Percentiles rank a stretch among this genome's conserved stretches.
Conservation (phyloP, 192 early-diverging fungal genomes). For the Gonapodya prolifera region DNA sequence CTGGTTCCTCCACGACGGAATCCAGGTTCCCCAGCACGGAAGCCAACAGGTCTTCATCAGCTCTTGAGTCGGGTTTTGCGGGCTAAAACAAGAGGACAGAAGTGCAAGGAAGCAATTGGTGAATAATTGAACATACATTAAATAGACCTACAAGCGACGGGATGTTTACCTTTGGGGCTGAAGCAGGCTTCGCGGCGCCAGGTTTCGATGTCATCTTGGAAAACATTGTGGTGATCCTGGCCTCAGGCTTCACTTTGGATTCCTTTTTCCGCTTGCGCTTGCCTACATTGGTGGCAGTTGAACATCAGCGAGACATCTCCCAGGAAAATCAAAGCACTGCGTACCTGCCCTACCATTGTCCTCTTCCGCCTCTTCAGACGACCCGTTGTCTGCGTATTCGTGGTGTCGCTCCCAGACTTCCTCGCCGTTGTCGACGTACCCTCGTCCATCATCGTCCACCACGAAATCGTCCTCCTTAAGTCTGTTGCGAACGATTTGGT, state of each 20-base stretch:
- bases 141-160: too few species aligned
- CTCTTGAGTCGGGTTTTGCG: too few species aligned
- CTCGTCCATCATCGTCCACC: constrained; percentile 52
- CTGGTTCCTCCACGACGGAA: not conserved
- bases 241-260: constrained; percentile 12
- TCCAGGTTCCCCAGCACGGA: not conserved
- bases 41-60: not conserved
- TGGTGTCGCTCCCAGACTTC: constrained; percentile 26
- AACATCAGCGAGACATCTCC: not conserved
- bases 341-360: constrained; percentile 16
- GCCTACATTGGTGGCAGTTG: constrained; percentile 12
- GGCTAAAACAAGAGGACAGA: too few species aligned
- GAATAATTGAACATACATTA: too few species aligned
- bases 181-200: too few species aligned
- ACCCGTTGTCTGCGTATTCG: constrained; percentile 11
- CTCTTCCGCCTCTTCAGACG: constrained; percentile 34
- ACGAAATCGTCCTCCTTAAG: constrained; percentile 42
- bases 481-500: constrained; percentile 16
- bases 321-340: too few species aligned
- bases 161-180: too few species aligned
- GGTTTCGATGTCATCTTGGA: not conserved
- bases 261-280: constrained; percentile 9
- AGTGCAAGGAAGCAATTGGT: too few species aligned
- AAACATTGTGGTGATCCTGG: constrained; percentile 24
- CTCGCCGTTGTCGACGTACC: constrained; percentile 43